phyloP scores from a whole-genome alignment of 169 alveolate species.

The Toxoplasma gondii region DNA sequence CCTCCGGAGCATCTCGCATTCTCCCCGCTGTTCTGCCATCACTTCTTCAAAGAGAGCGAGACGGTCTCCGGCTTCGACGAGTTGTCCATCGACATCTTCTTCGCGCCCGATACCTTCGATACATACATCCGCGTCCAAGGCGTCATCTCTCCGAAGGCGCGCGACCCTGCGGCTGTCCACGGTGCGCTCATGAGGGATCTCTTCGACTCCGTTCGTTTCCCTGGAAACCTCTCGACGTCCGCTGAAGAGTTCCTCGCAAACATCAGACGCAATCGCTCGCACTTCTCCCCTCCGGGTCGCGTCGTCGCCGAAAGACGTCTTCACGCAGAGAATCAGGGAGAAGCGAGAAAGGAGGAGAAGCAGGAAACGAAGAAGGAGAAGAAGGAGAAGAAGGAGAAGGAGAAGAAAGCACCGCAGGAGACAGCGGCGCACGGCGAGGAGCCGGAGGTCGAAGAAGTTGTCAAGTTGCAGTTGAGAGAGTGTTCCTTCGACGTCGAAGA shows the following conservation, averaged over 20 bases:
- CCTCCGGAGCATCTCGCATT: neutral
- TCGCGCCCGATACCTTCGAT: slow-evolving; percentile 27
- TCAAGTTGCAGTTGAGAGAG: slow-evolving; percentile 34
- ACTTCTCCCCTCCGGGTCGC: neutral
- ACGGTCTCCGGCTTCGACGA: slow-evolving; percentile 15
- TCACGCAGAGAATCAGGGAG: neutral
- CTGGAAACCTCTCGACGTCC: slow-evolving; percentile 13
- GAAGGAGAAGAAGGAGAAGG: neutral
- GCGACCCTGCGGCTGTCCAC: neutral
- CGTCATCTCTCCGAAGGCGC: neutral
- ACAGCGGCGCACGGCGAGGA: neutral
- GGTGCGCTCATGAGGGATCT: neutral
- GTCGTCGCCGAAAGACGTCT: neutral
- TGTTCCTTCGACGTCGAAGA: slow-evolving; percentile 7
- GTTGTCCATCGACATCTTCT: neutral
- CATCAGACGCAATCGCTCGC: neutral
- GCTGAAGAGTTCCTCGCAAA: slow-evolving; percentile 10
- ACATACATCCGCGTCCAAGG: slow-evolving; percentile 11
- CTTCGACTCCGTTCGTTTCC: slow-evolving; percentile 34
- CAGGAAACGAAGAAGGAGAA: neutral
- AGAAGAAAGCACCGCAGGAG: neutral
- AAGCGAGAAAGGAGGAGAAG: neutral
- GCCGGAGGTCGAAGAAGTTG: neutral
- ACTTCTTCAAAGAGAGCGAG: slow-evolving; percentile 30
- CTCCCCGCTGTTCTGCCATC: slow-evolving; percentile 33